Conservation (phyloP, 2,329 filamentous ascomycete genomes). For the Lasiodiplodia theobromae region DNA sequence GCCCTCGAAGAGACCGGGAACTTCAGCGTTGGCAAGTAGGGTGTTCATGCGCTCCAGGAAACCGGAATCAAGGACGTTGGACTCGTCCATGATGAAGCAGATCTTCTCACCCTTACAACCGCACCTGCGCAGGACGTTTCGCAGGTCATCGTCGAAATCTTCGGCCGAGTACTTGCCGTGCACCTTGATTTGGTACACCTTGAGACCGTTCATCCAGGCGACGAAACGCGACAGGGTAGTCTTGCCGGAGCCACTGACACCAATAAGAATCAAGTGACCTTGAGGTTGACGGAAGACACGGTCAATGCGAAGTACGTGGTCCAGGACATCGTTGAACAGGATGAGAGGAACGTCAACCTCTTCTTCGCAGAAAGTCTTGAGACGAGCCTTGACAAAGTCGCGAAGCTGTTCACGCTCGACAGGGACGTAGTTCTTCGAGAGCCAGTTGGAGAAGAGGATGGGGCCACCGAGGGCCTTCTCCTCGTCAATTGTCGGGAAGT, state of each 20-base stretch:
- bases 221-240: conserved; percentile 97
- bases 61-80: conserved; percentile 96
- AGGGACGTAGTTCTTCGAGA: conserved; percentile 97
- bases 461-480: conserved; percentile 87
- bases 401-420: conserved; percentile 94
- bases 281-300: conserved; percentile 98
- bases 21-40: conserved; percentile 96
- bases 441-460: conserved; percentile 98
- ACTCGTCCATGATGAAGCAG: conserved; percentile 99
- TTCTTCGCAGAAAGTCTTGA: conserved; percentile 99
- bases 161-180: conserved; percentile 98
- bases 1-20: conserved; percentile 98
- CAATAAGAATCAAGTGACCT: conserved; percentile 96
- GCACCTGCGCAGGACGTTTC: conserved; percentile 89
- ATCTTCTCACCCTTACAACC: conserved; percentile 99
- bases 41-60: conserved; percentile 99
- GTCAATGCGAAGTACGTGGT: conserved; percentile 97
- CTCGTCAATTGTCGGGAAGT: conserved; percentile 96
- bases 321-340: conserved; percentile 98
- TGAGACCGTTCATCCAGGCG: conserved; percentile 99
- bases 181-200: conserved; percentile 99
- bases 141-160: conserved; percentile 97
- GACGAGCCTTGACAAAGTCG: conserved; percentile 95
- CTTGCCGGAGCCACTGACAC: conserved; percentile 98
- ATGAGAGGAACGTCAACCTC: conserved; percentile 98